Evolutionary conservation across 257 asterid genomes (phyloP), one percentile per base, ranked within the genome.

Genomic region (Linderniella brevidens): DNA sequence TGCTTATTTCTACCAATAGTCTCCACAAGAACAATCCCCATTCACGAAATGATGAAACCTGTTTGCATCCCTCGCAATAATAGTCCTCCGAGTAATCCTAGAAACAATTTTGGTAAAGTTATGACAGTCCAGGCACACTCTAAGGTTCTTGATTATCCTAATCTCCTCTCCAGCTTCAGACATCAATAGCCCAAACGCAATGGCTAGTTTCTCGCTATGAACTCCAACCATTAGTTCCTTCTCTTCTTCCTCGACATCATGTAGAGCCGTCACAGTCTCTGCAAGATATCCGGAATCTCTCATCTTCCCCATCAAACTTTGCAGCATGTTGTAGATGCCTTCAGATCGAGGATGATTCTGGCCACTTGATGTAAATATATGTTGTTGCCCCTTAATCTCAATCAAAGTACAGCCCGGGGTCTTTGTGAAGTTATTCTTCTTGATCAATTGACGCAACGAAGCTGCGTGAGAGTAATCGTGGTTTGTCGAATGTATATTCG

Each of bases 211-310:
- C 74, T 86, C 94, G 51, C 93, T 86, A 53, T 86, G 93, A 69
- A 82, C 82, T 63, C 49, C 77, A 46, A 82, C 85, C 78, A 82
- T 70, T 12, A 77, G 50, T 70, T 82, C 94, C 75, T 82, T 86
- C 75, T 86, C 94, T 62, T 86, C 94, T 58, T 82, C 87, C 72
- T 86, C 94, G 52, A 82, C 96, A 54, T 86, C 94, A 63, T 82
- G 96, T 69, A 82, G 52, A 15, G 94, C 74, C 19, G 75, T 68
- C 44, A 54, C 60, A 13, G 87, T 82, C 48, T 79, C 92, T 3
- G 76, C 69, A 46, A 75, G 70, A 61, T 82, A 86, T 61, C 96
- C 96, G 17, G 66, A 81, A 49, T 69, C 80, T 65, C 63, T 75
- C 87, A 82, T 77, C 73, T 58, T 77, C 13, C 72, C 74, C 66